Base-by-base conservation (phyloP, 2,329 filamentous ascomycete species). In the Hirsutella minnesotensis region DNA sequence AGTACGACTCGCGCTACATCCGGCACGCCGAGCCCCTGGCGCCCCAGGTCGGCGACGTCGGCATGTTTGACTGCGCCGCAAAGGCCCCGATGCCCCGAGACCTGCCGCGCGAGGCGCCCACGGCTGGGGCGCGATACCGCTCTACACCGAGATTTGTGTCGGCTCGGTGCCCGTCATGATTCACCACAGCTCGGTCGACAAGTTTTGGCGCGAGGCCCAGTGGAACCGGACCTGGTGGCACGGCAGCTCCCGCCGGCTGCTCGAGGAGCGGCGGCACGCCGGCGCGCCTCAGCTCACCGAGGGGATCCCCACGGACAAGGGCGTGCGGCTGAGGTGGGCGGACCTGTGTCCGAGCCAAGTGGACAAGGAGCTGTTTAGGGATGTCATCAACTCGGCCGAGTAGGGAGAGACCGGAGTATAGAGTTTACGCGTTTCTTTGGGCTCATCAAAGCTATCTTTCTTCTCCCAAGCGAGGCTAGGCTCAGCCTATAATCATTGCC, bases 91-190 rank as follows among this genome's bases (percentile, higher is more conserved):
- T 47, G 15, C 40, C 50, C 21, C 39, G 43, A 9, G 43, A 48
- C 42, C 29, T 54, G 7, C 46, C 50, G 5, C 18, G 12, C 1
- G 43, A 43, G 7, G 13, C 35, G 3, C 21, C 39, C 9, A 47
- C 27, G 40, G 47, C 18, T 58, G 56, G 56, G 49, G 51, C 15
- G 40, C 45, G 38, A 41, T 57, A 34, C 49, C 53, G 15, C 46
- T 59, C 9, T 57, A 54, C 46, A 54, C 50, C 18, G 54, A 59
- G 33, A 46, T 58, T 2, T 59, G 55, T 41, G 43, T 53, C 12
- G 55, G 52, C 27, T 46, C 50, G 5, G 51, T 56, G 9, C 56
- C 56, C 16, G 53, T 52, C 42, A 54, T 58, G 44, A 51, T 58
- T 3, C 55, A 57, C 19, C 56, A 59, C 46, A 56, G 55, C 46